Evolutionary conservation across 2,329 filamentous ascomycete species (phyloP).

Genomic region (Ophiocordyceps robertsii): DNA sequence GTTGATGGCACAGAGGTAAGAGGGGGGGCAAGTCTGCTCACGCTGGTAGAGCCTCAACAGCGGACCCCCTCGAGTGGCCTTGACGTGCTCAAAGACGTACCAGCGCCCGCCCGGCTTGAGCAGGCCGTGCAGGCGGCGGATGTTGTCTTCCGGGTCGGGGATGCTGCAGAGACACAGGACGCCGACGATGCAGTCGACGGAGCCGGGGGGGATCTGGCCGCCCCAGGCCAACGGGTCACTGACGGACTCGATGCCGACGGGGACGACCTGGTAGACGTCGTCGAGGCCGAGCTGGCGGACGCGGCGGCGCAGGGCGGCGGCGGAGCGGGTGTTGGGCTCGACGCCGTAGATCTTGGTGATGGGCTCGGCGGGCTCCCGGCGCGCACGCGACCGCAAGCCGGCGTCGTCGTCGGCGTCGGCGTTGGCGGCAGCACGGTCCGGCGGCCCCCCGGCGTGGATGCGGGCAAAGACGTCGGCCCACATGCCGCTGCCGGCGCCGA

Average conservation of each 20-base stretch:
- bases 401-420: not conserved
- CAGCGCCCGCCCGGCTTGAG: constrained; percentile 49
- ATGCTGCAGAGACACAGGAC: constrained; percentile 51
- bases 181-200: constrained; percentile 45
- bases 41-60: constrained; percentile 35
- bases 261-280: constrained; percentile 46
- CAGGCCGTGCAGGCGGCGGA: constrained; percentile 39
- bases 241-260: constrained; percentile 48
- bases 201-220: constrained; percentile 33
- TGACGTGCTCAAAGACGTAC: constrained; percentile 51
- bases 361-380: constrained; percentile 9
- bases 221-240: constrained; percentile 24
- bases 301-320: constrained; percentile 29
- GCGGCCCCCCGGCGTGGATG: constrained; percentile 6
- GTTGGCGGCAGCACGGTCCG: not conserved
- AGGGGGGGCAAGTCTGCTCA: constrained; percentile 17
- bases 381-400: not conserved
- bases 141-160: constrained; percentile 42
- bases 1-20: not conserved
- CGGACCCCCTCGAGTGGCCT: constrained; percentile 22
- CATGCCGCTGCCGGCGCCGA: constrained; percentile 47
- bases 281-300: constrained; percentile 38
- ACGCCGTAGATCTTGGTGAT: constrained; percentile 45
- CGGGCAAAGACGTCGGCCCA: constrained; percentile 42
- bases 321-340: constrained; percentile 46